Evolutionary conservation across 495 filamentous ascomycete genomes (phyloP), one percentile per base, ranked within the genome.

Genomic region (Pyrenula massariospora): DNA sequence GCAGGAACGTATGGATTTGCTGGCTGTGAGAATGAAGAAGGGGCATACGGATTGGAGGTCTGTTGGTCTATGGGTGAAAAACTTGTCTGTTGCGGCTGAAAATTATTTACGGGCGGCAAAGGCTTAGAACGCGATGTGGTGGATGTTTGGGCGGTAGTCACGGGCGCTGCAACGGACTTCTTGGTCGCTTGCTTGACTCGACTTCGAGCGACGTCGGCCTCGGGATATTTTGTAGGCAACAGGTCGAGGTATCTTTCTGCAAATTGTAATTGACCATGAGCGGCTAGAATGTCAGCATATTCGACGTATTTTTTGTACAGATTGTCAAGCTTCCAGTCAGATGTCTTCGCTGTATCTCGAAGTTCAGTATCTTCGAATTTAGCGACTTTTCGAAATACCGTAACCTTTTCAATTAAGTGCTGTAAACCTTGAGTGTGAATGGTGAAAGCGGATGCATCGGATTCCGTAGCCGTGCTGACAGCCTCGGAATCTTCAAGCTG

Each of bases 371-470:
- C 93, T 59, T 86, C 68, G 71, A 95, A 99, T 61, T 92, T 91
- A 54, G 88, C 91, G 49, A 93, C 91, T 63, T 95, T 80, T 53
- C 93, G 87, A 82, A 99, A 97, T 48, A 99, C 84, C 1, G 91
- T 95, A 53, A 99, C 93, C 74, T 97, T 99, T 73, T 99, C 93
- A 58, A 99, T 93, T 67, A 99, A 88, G 53, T 85, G 82, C 63
- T 97, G 94, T 55, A 99, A 72, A 49, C 87, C 85, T 56, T 83
- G 82, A 53, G 91, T 93, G 60, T 97, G 94, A 52, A 97, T 80
- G 3, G 92, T 94, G 73, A 96, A 99, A 56, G 79, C 84, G 20
- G 87, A 89, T 60, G 88, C 87, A 55, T 83, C 80, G 53, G 75
- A 70, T 11, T 79, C 74, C 50, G 84, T 76, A 57, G 89, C 77